Conservation (phyloP, 2,329 filamentous ascomycete species). For the Neonectria sp. region DNA sequence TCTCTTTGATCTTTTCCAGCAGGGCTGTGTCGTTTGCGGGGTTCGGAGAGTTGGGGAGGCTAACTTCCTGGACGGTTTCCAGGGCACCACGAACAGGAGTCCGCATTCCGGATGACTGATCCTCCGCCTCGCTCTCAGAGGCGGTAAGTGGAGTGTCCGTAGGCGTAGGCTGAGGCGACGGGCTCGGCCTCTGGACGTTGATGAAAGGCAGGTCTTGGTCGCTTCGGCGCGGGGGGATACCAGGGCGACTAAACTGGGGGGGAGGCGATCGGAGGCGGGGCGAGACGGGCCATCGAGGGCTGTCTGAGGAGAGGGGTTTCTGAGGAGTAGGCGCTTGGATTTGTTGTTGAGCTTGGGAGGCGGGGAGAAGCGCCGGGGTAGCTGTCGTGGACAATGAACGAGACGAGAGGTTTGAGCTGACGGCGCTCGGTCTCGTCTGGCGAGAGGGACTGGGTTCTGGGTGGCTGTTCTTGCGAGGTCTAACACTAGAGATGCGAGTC, state of each 20-base stretch:
- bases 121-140: slow-evolving; percentile 69
- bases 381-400: slow-evolving; percentile 78
- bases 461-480: slow-evolving; percentile 76
- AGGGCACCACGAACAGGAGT: slow-evolving; percentile 76
- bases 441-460: slow-evolving; percentile 77
- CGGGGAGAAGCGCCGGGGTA: slow-evolving; percentile 76
- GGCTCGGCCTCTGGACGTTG: slow-evolving; percentile 67
- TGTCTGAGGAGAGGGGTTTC: slow-evolving; percentile 70
- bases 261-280: slow-evolving; percentile 85
- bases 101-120: slow-evolving; percentile 66
- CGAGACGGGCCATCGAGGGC: slow-evolving; percentile 82
- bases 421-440: slow-evolving; percentile 63
- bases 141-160: slow-evolving; percentile 54
- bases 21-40: slow-evolving; percentile 60
- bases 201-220: slow-evolving; percentile 68
- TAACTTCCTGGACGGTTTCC: slow-evolving; percentile 94
- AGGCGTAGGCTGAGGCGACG: slow-evolving; percentile 61
- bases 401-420: slow-evolving; percentile 74
- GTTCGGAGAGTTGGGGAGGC: slow-evolving; percentile 80
- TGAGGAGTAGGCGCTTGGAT: slow-evolving; percentile 75
- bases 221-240: slow-evolving; percentile 60
- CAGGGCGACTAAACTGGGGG: slow-evolving; percentile 66
- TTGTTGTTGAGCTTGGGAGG: slow-evolving; percentile 71
- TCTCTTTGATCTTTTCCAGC: slow-evolving; percentile 68
- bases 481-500: slow-evolving; percentile 57